Evolutionary conservation across 2,329 filamentous ascomycete species (phyloP).

Genomic region (Cladophialophora bantiana): DNA sequence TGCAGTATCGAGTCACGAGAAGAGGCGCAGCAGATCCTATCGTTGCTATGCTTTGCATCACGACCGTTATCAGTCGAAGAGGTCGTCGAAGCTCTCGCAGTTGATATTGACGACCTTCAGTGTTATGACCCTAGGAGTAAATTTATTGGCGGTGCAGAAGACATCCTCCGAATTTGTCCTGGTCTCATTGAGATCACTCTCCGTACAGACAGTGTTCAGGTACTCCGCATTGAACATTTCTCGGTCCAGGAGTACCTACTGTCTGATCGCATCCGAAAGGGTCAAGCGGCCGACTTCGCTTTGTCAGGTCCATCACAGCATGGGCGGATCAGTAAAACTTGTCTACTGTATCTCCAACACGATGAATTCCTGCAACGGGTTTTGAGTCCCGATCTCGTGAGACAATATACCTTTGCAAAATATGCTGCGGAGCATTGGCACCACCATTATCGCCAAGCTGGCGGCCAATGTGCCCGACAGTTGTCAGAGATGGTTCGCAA

Average conservation of each 20-base stretch:
- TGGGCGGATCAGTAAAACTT: constrained; percentile 24
- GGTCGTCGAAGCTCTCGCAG: constrained; percentile 40
- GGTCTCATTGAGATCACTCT: constrained; percentile 37
- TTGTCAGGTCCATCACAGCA: neutral
- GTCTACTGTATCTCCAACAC: constrained; percentile 28
- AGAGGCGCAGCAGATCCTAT: constrained; percentile 41
- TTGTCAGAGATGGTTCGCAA: constrained; percentile 1
- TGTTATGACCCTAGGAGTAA: constrained; percentile 35
- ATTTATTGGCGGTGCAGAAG: constrained; percentile 25
- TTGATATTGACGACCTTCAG: constrained; percentile 40
- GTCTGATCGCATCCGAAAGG: neutral
- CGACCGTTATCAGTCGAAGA: constrained; percentile 40
- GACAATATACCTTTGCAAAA: constrained; percentile 23
- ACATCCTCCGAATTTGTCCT: constrained; percentile 39
- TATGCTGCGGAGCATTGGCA: constrained; percentile 31
- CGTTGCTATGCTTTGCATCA: constrained; percentile 40
- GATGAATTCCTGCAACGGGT: constrained; percentile 15
- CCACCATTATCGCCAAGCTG: constrained; percentile 24
- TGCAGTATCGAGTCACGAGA: constrained; percentile 39
- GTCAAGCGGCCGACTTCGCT: neutral
- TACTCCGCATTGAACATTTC: neutral
- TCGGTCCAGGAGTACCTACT: neutral
- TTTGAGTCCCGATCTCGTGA: constrained; percentile 15
- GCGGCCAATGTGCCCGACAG: neutral
- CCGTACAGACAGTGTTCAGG: neutral